Base-by-base conservation (phyloP, 371 early-diverging fungal genomes). In the Mortierella sp. region DNA sequence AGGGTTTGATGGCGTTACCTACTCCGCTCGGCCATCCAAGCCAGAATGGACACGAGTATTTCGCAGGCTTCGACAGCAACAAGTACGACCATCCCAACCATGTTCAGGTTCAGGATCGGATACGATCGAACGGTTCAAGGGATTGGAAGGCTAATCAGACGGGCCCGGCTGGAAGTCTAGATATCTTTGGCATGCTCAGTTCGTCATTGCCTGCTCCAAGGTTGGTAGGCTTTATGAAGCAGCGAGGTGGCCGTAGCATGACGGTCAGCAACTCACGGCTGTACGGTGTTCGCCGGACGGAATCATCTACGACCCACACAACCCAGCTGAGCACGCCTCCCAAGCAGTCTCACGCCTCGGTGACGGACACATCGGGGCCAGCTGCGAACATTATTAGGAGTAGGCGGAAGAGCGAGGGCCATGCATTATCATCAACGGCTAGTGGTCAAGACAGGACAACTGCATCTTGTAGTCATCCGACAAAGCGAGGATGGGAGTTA, bases 141-240 rank as follows among this genome's bases (percentile, higher is more conserved):
- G 54, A 42, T 28, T 55, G 31, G 42, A 31, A 68, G 24, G 9
- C 24, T 24, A 68, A 38, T 9, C 68, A 68, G 10, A 24, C 16
- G 7, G 21, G n/a, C 47, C 10, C 50, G 11, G 45, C 60, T 0
- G 63, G 63, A 31, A 16, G 19, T 16, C 14, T 63, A 38, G 73
- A 76, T 28, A 55, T 73, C 19, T 3, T 63, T 10, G 80, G 74
- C 52, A 74, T 72, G 52, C 71, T 86, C 19, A 86, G 80, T 24
- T 81, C 86, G 3, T 86, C 82, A 0, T 50, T 86, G 11, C 86
- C 86, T 10, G 86, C 86, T 0, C 86, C 86, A 63, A 57, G 86
- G 31, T 80, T 86, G 26, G 80, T 86, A 45, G 86, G 86, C 21
- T 86, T 77, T 44, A 82, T 82, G 76, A 86, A 86, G 63, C 86